Evolutionary conservation across 2,329 filamentous ascomycete species (phyloP), one percentile per base, ranked within the genome.

Genomic region (Penicillium sp.): DNA sequence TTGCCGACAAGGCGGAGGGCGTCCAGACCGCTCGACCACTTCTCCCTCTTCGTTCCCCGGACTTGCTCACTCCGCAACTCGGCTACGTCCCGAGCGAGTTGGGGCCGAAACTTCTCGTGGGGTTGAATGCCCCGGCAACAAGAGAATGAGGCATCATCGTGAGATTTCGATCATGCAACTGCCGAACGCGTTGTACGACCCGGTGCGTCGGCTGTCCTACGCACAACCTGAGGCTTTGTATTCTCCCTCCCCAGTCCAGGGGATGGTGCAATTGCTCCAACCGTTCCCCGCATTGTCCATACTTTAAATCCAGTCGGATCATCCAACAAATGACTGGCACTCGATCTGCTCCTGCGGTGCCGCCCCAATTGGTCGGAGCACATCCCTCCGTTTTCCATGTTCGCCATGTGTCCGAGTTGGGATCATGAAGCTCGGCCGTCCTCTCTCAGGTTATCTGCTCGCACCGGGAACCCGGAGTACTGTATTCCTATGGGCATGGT

Each of bases 381-480:
- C 29, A 32, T 18, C 29, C 16, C 29, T 32, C 29, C 29, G 29
- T 15, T 9, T 10, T 32, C 21, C 11, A 7, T 18, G n/a, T 5
- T 18, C 29, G 7, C 21, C 21, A 7, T 25, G 7, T 25, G 7
- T n/a, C 21, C 21, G 21, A 14, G 6, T 28, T n/a, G 15, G 26
- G 5, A 28, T 6, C 15, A 29, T 8, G 4, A 15, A 13, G 30
- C 36, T 33, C 32, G 19, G 27, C 21, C 21, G 21, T 23, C 7
- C 11, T 23, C n/a, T 7, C 7, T 23, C 7, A 23, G 21, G 11
- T 11, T 11, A 7, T 11, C 7, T 23, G 21, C 21, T 23, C 11
- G 21, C 7, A 18, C 18, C 41, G 37, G 45, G 33, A 16, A 36
- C 31, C 4, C 50, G 50, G 51, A 54, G 51, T 30, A 54, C 50